Conservation (phyloP, 371 early-diverging fungal species). For the Mortierella sp. region DNA sequence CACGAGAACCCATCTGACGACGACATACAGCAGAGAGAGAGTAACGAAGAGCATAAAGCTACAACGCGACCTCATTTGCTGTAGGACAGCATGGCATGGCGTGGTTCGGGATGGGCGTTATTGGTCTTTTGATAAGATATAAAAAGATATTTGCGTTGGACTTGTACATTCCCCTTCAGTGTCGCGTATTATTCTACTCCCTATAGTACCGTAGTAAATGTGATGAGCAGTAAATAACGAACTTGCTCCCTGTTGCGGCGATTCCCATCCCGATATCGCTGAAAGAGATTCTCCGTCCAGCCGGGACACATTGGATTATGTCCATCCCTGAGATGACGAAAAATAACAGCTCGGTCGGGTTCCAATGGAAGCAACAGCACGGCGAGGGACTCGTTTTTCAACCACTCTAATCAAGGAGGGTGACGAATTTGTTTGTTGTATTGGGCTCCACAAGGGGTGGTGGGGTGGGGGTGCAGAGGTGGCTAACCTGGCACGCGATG, state of each 20-base stretch:
- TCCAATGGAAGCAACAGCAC: conserved; percentile 4
- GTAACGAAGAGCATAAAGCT: background rate
- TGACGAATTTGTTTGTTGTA: no score
- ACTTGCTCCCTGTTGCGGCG: background rate
- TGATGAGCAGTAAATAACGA: background rate
- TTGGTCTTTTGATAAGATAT: background rate
- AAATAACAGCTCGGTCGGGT: background rate
- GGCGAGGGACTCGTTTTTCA: background rate
- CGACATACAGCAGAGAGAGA: background rate
- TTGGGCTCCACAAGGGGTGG: no score
- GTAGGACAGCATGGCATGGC: background rate
- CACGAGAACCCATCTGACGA: background rate
- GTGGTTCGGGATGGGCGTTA: conserved; percentile 14
- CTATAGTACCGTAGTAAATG: no score
- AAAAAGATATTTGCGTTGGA: background rate
- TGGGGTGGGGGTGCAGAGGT: no score
- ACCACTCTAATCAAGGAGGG: no score
- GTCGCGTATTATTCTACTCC: no score
- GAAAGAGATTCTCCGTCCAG: conserved; percentile 1
- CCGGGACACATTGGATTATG: conserved; percentile 1
- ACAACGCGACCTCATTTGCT: background rate
- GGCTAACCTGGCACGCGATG: no score
- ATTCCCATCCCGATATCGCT: conserved; percentile 11
- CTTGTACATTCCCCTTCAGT: background rate
- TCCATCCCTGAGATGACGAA: background rate